Base-by-base conservation (phyloP, 129 eudicot species). In the Flaveria trinervia region DNA sequence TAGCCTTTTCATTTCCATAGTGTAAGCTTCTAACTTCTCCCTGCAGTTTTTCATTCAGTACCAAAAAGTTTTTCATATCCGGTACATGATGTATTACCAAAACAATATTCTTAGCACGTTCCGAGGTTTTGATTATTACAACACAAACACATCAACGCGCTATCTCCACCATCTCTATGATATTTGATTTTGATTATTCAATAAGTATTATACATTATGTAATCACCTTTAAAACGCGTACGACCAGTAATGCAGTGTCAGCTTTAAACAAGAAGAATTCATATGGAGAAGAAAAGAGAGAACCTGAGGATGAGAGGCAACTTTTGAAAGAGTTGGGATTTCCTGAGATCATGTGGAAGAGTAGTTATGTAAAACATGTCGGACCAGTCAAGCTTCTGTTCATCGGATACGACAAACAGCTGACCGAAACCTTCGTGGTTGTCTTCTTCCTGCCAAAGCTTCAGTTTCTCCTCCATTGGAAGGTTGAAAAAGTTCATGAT, bases 311-410 rank as follows among this genome's bases (percentile, higher is more conserved):
- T 67, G 30, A 54, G 43, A 62, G 93, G 91, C 16, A 91, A 43
- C 59, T 86, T 82, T 13, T 84, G 81, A 49, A 88, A 86, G 49
- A 91, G 78, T 18, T 85, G 74, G 43, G 78, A 46, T 20, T 72
- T 85, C 69, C 95, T 74, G 20, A 81, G 75, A 50, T 25, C 33
- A 10, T 55, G 65, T 33, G 97, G 97, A 28, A 85, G 84, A 9
- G 97, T 87, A 62, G 89, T 84, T 10, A 89, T 68, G 85, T 67
- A 85, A 83, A 92, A 92, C 85, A 85, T 84, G 85, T 92, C 97
- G 1, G 88, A 78, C 97, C 97, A 92, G 55, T 92, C 97, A 36
- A 89, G 88, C 87, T 89, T 87, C 61, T 92, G 97, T n/a, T 80
- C 86, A 78, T 89, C 96, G 13, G 96, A 87, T 45, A 86, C 87